Conservation (phyloP, 2,329 filamentous ascomycete species). For the Fusarium sp. region DNA sequence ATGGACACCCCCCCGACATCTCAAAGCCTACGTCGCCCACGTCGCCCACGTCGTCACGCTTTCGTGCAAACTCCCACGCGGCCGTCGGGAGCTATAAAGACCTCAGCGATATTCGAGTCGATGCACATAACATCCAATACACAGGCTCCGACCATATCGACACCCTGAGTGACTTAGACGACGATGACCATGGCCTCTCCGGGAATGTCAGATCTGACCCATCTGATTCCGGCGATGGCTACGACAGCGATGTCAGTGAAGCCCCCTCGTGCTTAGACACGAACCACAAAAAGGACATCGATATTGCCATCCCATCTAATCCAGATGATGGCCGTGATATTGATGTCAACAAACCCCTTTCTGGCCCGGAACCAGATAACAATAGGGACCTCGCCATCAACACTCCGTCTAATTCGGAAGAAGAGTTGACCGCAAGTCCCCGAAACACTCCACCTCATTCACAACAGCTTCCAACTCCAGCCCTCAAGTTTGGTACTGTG, state of each 20-base stretch:
- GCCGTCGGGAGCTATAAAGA: background rate
- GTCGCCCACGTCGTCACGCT: background rate
- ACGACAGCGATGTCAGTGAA: background rate
- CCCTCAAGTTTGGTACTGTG: background rate
- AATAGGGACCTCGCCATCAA: background rate
- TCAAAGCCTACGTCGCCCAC: background rate
- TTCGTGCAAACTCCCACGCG: background rate
- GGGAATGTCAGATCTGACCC: background rate
- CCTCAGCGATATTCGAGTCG: background rate
- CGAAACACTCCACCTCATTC: background rate
- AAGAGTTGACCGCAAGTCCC: background rate
- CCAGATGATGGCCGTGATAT: background rate
- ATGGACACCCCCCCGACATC: background rate
- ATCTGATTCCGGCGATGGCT: background rate
- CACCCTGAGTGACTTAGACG: background rate
- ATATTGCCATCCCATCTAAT: background rate
- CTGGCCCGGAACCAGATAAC: background rate
- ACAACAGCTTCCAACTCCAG: background rate
- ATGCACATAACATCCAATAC: background rate
- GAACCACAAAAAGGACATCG: background rate
- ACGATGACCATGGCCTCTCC: background rate
- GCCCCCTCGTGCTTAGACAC: background rate
- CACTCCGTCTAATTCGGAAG: background rate
- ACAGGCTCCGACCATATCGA: background rate
- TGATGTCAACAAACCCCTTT: background rate